Evolutionary conservation across 805 yeast species (phyloP).

Genomic region (Candida insectorum): DNA sequence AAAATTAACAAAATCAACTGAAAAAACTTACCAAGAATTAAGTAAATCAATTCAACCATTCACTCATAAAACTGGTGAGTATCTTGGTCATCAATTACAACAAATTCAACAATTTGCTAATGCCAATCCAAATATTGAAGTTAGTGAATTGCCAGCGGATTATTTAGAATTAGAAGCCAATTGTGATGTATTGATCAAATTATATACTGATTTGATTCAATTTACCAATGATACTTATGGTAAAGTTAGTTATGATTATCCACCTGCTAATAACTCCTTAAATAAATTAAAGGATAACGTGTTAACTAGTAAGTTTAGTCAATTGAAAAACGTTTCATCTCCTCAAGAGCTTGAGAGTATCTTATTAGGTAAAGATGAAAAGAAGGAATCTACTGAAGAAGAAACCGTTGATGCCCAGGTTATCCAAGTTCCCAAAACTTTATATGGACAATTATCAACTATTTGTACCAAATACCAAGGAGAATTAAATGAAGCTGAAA

Average conservation of each 20-base stretch:
- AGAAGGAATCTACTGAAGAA: conserved; percentile 7
- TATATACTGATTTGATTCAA: conserved; percentile 50
- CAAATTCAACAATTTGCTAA: conserved; percentile 41
- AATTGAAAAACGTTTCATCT: conserved; percentile 59
- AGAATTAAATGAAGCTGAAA: conserved; percentile 42
- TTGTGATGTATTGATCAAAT: conserved; percentile 60
- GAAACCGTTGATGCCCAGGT: conserved; percentile 24
- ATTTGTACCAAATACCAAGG: conserved; percentile 48
- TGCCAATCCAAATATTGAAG: conserved; percentile 46
- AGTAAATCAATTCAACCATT: conserved; percentile 48
- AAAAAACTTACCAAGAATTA: conserved; percentile 44
- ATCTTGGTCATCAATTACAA: conserved; percentile 61
- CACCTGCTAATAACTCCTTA: conserved; percentile 53
- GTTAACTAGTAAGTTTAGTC: conserved; percentile 52
- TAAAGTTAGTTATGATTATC: conserved; percentile 76
- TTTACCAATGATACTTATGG: conserved; percentile 55
- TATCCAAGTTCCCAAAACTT: conserved; percentile 59
- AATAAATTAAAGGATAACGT: conserved; percentile 59
- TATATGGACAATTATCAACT: conserved; percentile 65
- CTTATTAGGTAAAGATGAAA: conserved; percentile 33
- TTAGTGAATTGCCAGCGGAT: conserved; percentile 71
- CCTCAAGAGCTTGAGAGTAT: conserved; percentile 66
- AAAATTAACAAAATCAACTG: conserved; percentile 32
- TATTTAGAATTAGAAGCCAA: conserved; percentile 64
- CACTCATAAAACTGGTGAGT: conserved; percentile 56